Percentiles rank a stretch among this genome's conserved stretches.
These are phyloP conservation scores for Sporothrix brunneoviolacea DNA, from an alignment of 2,329 filamentous ascomycete genomes.

Conservation along the genomic window DNA sequence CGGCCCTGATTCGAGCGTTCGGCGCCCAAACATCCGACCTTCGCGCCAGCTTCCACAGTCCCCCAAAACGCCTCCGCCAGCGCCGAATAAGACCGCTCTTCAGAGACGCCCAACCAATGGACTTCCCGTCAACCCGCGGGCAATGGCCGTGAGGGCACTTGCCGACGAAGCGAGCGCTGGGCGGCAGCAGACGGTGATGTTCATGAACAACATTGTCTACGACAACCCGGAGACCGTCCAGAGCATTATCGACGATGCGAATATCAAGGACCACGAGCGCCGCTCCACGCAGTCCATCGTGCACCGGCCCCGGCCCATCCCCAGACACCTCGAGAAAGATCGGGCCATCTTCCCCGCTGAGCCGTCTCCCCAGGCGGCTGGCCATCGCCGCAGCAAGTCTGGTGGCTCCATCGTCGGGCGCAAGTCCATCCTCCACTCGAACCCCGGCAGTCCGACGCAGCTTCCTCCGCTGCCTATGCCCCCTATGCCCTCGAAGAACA, in stretches of 20 bases:
- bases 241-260: slow-evolving; percentile 41
- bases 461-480: slow-evolving; percentile 51
- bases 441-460: slow-evolving; percentile 40
- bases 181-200: slow-evolving; percentile 45
- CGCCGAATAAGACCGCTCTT: slow-evolving; percentile 33
- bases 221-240: slow-evolving; percentile 44
- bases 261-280: slow-evolving; percentile 21
- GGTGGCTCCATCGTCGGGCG: slow-evolving; percentile 37
- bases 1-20: background rate
- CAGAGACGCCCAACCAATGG: slow-evolving; percentile 40
- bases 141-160: slow-evolving; percentile 28
- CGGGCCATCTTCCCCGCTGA: slow-evolving; percentile 42
- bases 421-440: slow-evolving; percentile 39
- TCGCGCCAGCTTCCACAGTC: slow-evolving; percentile 25
- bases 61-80: slow-evolving; percentile 25
- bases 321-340: slow-evolving; percentile 40
- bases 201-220: slow-evolving; percentile 50
- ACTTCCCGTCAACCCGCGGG: slow-evolving; percentile 42
- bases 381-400: slow-evolving; percentile 45
- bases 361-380: slow-evolving; percentile 28
- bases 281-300: slow-evolving; percentile 36
- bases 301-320: slow-evolving; percentile 50
- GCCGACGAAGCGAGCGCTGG: slow-evolving; percentile 23
- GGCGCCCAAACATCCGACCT: slow-evolving; percentile 24
- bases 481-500: slow-evolving; percentile 44